Base-by-base conservation (phyloP, 495 filamentous ascomycete species). In the Penicillium robsamsonii region DNA sequence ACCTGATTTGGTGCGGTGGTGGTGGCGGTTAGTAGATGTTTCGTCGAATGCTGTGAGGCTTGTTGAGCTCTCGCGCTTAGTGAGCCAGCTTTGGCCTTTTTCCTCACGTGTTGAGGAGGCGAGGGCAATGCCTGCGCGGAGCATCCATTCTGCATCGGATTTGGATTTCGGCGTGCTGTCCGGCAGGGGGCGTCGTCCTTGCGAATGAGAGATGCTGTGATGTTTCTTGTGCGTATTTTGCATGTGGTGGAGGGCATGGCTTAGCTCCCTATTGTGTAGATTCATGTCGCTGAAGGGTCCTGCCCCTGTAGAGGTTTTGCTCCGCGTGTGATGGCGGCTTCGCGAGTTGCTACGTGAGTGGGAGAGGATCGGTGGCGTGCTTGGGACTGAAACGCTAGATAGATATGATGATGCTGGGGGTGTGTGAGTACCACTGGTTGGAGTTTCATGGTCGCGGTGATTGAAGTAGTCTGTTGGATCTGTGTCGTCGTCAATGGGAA, bases 81-180 rank as follows among this genome's bases (percentile, higher is more conserved):
- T 78, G 3, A 94, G 81, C 90, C 90, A 94, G 41, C 82, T 77
- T 67, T 91, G 88, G 12, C 90, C 90, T 66, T 91, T 92, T 62
- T 83, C 83, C 59, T 92, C 89, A 55, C 89, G 78, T 2, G 87
- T 78, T 44, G 85, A 84, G 4, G 82, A 80, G n/a, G 86, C 82
- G 12, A 92, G 82, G 22, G 85, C 70, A 10, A 87, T 85, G 2
- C 88, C 90, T 3, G 87, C 82, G 46, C 87, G 85, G 17, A 88
- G 78, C 56, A 94, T 78, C 88, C 89, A 92, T 73, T 90, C 87
- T 20, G 79, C 78, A 52, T 88, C 82, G 35, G 64, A 67, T 57
- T 73, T 64, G 55, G 57, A 22, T 18, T 44, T 18, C 20, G 52
- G 63, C 53, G 66, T 30, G 29, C 12, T 12, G 22, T 57, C 54